phyloP scores from a whole-genome alignment of 805 yeast species.

The Ogataea glucozyma region DNA sequence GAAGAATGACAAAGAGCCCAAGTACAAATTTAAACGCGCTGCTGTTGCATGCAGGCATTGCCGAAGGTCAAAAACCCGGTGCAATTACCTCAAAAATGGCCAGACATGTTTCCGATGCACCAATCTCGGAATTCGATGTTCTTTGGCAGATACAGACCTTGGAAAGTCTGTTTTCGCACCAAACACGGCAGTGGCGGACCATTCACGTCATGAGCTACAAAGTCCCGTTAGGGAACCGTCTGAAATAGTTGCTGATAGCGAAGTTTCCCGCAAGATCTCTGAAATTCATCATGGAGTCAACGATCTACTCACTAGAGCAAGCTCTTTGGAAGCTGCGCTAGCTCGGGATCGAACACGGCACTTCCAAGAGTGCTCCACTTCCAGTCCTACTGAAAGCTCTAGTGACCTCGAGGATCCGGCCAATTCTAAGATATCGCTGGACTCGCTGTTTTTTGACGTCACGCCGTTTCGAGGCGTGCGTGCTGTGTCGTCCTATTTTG shows the following conservation, averaged over 20 bases:
- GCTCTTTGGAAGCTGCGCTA: neutral
- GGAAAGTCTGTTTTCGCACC: conserved; percentile 10
- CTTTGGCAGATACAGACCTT: conserved; percentile 16
- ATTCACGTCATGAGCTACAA: no score
- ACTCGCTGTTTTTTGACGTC: conserved; percentile 21
- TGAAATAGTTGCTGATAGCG: no score
- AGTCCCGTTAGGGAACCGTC: no score
- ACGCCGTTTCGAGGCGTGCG: conserved; percentile 30
- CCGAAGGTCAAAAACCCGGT: conserved; percentile 30
- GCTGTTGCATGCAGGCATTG: conserved; percentile 27
- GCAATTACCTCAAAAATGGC: conserved; percentile 26
- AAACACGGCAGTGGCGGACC: neutral
- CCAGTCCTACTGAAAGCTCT: no score
- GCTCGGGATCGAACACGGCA: no score
- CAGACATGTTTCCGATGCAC: conserved; percentile 31
- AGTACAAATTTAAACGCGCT: conserved; percentile 13
- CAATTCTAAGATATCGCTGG: conserved; percentile 6
- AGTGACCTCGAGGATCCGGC: conserved; percentile 3
- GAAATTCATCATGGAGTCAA: conserved; percentile 1
- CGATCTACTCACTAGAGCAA: neutral
- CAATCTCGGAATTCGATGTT: conserved; percentile 25
- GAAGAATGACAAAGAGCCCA: conserved; percentile 1
- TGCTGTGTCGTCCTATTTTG: conserved; percentile 20
- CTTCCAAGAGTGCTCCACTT: no score
- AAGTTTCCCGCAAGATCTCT: conserved; percentile 1